phyloP scores from a whole-genome alignment of 2,329 filamentous ascomycete species.

The Colletotrichum siamense region DNA sequence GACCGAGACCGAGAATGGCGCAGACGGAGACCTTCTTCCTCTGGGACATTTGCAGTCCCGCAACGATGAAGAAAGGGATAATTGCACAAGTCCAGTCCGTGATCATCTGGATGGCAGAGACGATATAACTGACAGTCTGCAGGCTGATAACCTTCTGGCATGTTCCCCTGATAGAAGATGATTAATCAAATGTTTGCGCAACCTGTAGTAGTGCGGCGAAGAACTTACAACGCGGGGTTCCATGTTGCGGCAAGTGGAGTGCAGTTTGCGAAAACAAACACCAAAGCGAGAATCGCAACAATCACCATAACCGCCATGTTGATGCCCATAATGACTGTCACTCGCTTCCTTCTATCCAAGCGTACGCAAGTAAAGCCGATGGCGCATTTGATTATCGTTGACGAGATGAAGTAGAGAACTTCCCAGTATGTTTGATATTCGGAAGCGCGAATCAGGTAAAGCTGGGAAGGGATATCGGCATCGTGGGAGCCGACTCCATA shows the following conservation, averaged over 20 bases:
- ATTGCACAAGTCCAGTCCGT: conserved; percentile 33
- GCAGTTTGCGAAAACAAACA: conserved; percentile 26
- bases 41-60: conserved; percentile 28
- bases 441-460: background rate
- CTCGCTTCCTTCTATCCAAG: conserved; percentile 10
- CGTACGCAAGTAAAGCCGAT: conserved; percentile 27
- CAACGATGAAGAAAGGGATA: conserved; percentile 33
- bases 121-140: conserved; percentile 23
- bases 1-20: background rate
- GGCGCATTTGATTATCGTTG: conserved; percentile 25
- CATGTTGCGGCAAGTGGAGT: conserved; percentile 24
- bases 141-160: conserved; percentile 3
- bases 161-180: background rate
- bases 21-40: conserved; percentile 24
- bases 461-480: background rate
- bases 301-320: conserved; percentile 22
- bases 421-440: conserved; percentile 8
- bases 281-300: conserved; percentile 10
- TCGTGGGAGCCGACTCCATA: conserved; percentile 1
- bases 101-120: conserved; percentile 26
- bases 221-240: conserved; percentile 23
- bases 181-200: background rate
- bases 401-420: conserved; percentile 25
- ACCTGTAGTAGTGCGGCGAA: background rate
- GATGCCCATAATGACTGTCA: conserved; percentile 14